Percentiles rank a stretch among this genome's conserved stretches.
Conservation (phyloP, 306 rosid species). For the Prunus davidiana region DNA sequence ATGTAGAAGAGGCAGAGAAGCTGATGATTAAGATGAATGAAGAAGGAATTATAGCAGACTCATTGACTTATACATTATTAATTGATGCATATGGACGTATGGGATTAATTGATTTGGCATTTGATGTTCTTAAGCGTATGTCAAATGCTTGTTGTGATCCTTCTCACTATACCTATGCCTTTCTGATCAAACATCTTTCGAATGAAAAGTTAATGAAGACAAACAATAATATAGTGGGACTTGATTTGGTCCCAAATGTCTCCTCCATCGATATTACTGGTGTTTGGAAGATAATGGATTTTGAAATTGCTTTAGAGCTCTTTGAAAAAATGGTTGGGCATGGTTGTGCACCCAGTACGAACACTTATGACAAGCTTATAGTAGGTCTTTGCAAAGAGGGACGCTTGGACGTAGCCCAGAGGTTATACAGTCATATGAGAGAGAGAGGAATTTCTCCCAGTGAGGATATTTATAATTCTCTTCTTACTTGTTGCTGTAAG, state of each 20-base stretch:
- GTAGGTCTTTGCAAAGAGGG: conserved; percentile 66
- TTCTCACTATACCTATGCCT: conserved; percentile 51
- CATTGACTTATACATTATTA: conserved; percentile 48
- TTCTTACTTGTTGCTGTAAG: conserved; percentile 60
- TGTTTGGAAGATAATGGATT: conserved; percentile 62
- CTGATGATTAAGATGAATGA: conserved; percentile 50
- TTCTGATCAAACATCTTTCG: conserved; percentile 60
- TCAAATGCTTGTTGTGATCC: conserved; percentile 61
- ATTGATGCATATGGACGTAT: conserved; percentile 56
- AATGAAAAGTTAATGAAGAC: conserved; percentile 30
- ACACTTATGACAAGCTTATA: conserved; percentile 65
- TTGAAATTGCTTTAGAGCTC: conserved; percentile 44
- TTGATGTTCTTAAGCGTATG: conserved; percentile 71
- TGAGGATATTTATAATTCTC: conserved; percentile 51
- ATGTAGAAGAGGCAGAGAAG: conserved; percentile 68
- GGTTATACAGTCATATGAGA: conserved; percentile 54
- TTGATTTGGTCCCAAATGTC: conserved; percentile 28
- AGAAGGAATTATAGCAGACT: conserved; percentile 60
- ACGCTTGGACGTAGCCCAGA: conserved; percentile 42
- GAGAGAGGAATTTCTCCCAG: conserved; percentile 50
- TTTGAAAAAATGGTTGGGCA: conserved; percentile 59
- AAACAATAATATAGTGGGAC: conserved; percentile 19
- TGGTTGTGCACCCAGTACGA: conserved; percentile 60
- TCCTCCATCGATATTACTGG: conserved; percentile 29
- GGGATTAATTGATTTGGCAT: conserved; percentile 60